Percentiles rank a stretch among this genome's conserved stretches.
phyloP scores from a whole-genome alignment of 2,329 filamentous ascomycete genomes.

The Gliomastix tumulicola region DNA sequence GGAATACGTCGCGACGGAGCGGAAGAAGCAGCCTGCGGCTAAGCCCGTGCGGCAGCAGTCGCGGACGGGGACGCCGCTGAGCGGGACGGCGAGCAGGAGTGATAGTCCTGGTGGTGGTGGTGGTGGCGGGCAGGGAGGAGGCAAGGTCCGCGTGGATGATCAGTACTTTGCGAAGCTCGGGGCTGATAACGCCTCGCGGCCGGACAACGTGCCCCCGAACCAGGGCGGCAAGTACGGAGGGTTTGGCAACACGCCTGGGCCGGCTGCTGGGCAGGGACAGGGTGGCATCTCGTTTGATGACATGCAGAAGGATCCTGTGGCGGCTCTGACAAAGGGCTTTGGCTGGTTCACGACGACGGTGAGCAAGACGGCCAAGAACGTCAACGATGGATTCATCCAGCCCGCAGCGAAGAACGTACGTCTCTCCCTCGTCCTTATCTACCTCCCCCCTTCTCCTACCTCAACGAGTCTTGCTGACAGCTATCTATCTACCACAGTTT shows the following conservation, averaged over 20 bases:
- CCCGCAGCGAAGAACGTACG: constrained; percentile 80
- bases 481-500: constrained; percentile 54
- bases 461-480: too few species aligned
- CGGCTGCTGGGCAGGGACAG: constrained; percentile 32
- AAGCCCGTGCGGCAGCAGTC: constrained; percentile 20
- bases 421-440: constrained; percentile 4
- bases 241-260: constrained; percentile 72
- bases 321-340: constrained; percentile 82
- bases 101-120: constrained; percentile 24
- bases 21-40: constrained; percentile 30
- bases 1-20: constrained; percentile 74
- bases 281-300: constrained; percentile 62
- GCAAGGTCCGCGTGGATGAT: constrained; percentile 65
- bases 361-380: constrained; percentile 81
- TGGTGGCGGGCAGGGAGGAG: constrained; percentile 19
- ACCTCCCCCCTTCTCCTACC: not conserved
- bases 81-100: constrained; percentile 28
- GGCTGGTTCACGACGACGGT: constrained; percentile 90
- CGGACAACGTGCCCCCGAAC: constrained; percentile 70
- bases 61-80: constrained; percentile 32
- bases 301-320: constrained; percentile 84
- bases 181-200: constrained; percentile 69
- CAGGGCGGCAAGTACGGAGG: constrained; percentile 91
- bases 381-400: constrained; percentile 88
- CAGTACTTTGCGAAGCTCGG: constrained; percentile 85